Conservation (phyloP, 2,329 filamentous ascomycete genomes). For the Metarhizium album region DNA sequence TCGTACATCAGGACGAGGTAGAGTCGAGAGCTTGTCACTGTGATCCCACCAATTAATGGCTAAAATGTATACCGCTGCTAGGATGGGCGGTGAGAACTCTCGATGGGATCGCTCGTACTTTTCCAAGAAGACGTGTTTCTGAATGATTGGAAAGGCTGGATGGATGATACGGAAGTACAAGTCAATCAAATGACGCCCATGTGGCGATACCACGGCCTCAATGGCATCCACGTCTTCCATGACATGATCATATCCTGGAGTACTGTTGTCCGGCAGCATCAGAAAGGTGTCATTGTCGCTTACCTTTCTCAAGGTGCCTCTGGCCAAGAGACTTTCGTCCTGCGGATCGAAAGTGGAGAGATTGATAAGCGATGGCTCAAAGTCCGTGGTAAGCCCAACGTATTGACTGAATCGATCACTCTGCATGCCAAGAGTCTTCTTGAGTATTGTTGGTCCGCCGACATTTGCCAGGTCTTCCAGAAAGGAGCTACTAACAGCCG, state of each 20-base stretch:
- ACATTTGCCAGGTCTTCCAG: slow-evolving; percentile 63
- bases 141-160: slow-evolving; percentile 70
- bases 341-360: slow-evolving; percentile 70
- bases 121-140: slow-evolving; percentile 70
- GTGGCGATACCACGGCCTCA: slow-evolving; percentile 63
- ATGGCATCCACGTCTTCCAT: slow-evolving; percentile 59
- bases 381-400: slow-evolving; percentile 72
- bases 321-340: slow-evolving; percentile 65
- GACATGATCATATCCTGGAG: slow-evolving; percentile 61
- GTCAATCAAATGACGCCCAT: slow-evolving; percentile 68
- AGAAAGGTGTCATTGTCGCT: slow-evolving; percentile 71
- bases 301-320: slow-evolving; percentile 62
- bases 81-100: slow-evolving; percentile 64
- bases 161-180: slow-evolving; percentile 76
- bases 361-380: slow-evolving; percentile 74
- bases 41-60: slow-evolving; percentile 84
- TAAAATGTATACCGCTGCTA: slow-evolving; percentile 74
- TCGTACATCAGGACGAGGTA: slow-evolving; percentile 59
- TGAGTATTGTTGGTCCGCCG: slow-evolving; percentile 53
- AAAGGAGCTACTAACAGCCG: slow-evolving; percentile 49
- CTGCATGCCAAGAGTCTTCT: slow-evolving; percentile 64
- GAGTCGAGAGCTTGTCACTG: slow-evolving; percentile 51
- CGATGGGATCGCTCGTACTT: slow-evolving; percentile 63
- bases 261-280: slow-evolving; percentile 64
- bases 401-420: slow-evolving; percentile 72